Evolutionary conservation across 495 filamentous ascomycete genomes (phyloP), one percentile per base, ranked within the genome.

Genomic region (Penicillium mononematosum): DNA sequence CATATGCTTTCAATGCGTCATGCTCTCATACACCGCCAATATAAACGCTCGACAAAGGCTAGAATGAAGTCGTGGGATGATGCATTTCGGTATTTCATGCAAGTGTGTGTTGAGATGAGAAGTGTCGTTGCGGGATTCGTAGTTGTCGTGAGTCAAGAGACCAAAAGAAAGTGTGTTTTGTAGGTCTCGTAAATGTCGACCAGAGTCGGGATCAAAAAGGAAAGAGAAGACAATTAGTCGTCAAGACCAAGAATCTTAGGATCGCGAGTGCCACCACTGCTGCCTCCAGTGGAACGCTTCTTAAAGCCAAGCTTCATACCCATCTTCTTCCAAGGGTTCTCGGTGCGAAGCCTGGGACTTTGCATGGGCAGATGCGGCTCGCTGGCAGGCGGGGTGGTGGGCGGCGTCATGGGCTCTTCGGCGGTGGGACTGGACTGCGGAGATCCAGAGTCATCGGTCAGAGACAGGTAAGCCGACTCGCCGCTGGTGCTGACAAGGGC

Each of bases 321-420:
- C 83, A 93, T 88, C 74, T 91, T 92, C 77, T 91, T 94, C 90
- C 90, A 95, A 5, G 82, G 76, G 64, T 80, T 81, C 36, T 83
- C 82, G 43, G 75, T 74, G 63, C 83, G 73, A 67, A 73, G 61
- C 75, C 78, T 68, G 64, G 87, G 68, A 76, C 77, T 75, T 66
- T 78, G 62, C 62, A 84, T 45, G 66, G 79, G 58, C 69, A 75
- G 62, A 62, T 75, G 71, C 71, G 82, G 59, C 70, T 82, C 78
- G 68, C 83, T 75, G 20, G 85, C 88, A 6, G 91, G 90, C 9
- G 91, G 91, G 5, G 91, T 93, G 8, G 85, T 92, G 3, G 91
- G 91, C 16, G 91, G 91, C n/a, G 91, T 96, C 86, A 94, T 91
- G 0, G 87, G 89, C 60, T 90, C 88, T 45, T 78, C 76, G 6